These are phyloP conservation scores for Lathyrus sativus DNA, from an alignment of 306 rosid genomes.

Conservation along the genomic window DNA sequence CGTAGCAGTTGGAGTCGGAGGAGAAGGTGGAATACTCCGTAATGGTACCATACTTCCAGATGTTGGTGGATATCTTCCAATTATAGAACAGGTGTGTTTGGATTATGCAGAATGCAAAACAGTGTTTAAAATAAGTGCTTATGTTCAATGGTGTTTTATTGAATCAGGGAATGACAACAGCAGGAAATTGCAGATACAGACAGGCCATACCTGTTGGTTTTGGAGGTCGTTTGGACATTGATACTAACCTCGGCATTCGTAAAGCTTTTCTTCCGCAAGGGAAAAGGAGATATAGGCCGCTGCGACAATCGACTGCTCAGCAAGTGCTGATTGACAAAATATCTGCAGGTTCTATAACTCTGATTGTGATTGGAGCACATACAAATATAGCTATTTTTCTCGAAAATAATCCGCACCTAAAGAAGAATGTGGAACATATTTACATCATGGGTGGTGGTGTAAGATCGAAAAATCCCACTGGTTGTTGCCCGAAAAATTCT, in stretches of 20 bases:
- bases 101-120: constrained; percentile 10
- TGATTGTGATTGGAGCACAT: constrained; percentile 69
- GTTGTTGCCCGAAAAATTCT: constrained; percentile 68
- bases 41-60: constrained; percentile 74
- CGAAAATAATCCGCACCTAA: constrained; percentile 72
- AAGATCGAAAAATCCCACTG: constrained; percentile 72
- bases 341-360: constrained; percentile 75
- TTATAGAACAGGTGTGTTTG: constrained; percentile 76
- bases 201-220: constrained; percentile 76
- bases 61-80: constrained; percentile 93
- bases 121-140: background rate
- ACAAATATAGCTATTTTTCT: constrained; percentile 84
- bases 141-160: constrained; percentile 6
- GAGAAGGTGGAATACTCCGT: constrained; percentile 80
- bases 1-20: constrained; percentile 86
- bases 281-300: constrained; percentile 69
- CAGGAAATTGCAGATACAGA: constrained; percentile 85
- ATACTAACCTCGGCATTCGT: constrained; percentile 72
- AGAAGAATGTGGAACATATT: constrained; percentile 75
- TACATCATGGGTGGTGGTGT: constrained; percentile 92
- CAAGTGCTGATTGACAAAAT: constrained; percentile 83
- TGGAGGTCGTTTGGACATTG: constrained; percentile 71
- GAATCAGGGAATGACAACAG: constrained; percentile 72
- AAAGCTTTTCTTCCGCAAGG: constrained; percentile 98
- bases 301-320: constrained; percentile 73